These are phyloP conservation scores for Cordyceps tenuipes DNA, from an alignment of 2,329 filamentous ascomycete genomes.

Conservation along the genomic window DNA sequence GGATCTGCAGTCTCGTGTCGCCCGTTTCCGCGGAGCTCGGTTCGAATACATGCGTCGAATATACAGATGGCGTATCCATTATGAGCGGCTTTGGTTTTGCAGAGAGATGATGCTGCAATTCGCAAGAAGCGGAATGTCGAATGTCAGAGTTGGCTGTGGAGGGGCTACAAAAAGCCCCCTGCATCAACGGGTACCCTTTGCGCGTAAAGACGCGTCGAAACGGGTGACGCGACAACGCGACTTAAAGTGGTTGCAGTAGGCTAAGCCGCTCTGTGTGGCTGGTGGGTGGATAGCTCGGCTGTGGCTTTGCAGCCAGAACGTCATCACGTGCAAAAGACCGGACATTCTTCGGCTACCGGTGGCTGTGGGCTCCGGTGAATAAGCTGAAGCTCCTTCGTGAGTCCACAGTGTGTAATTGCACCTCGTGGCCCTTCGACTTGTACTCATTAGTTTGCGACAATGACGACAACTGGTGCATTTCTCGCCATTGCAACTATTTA, in stretches of 20 bases:
- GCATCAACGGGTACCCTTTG: slow-evolving; percentile 9
- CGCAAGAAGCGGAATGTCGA: not conserved
- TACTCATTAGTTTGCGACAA: slow-evolving; percentile 5
- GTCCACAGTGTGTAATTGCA: not conserved
- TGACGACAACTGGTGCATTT: slow-evolving; percentile 5
- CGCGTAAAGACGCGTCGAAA: slow-evolving; percentile 12
- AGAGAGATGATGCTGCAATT: not conserved
- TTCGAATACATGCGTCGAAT: slow-evolving; percentile 73
- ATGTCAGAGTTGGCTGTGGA: not conserved
- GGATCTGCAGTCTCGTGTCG: slow-evolving; percentile 63
- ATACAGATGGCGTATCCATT: slow-evolving; percentile 87
- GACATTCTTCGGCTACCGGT: slow-evolving; percentile 9
- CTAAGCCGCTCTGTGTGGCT: not conserved
- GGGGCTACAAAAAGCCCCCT: slow-evolving; percentile 4
- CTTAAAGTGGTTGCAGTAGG: slow-evolving; percentile 24
- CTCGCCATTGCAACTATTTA: not conserved
- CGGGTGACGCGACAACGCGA: slow-evolving; percentile 18
- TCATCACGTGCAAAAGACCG: not conserved
- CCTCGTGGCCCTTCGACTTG: slow-evolving; percentile 5
- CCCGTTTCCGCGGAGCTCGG: slow-evolving; percentile 56
- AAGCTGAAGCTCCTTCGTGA: not conserved
- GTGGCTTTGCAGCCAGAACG: not conserved
- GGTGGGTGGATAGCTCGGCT: not conserved
- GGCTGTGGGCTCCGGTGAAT: not conserved
- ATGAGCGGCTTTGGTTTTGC: not conserved